Conservation (phyloP, 2,329 filamentous ascomycete species). For the Penicillium sp. region DNA sequence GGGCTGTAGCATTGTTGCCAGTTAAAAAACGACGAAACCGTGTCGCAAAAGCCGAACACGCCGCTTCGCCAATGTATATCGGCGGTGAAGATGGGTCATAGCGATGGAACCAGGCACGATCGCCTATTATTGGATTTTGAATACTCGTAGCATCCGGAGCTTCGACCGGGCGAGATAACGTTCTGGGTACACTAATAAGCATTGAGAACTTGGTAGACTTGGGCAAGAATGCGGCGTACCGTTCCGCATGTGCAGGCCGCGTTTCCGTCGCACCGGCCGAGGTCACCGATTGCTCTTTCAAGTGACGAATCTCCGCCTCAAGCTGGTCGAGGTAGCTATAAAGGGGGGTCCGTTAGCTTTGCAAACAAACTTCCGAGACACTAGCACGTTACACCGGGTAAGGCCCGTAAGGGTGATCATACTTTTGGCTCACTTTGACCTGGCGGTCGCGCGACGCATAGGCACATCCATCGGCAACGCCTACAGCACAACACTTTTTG, state of each 20-base stretch:
- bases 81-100: conserved; percentile 38
- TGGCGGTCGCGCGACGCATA: conserved; percentile 46
- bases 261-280: conserved; percentile 28
- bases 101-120: conserved; percentile 38
- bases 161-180: conserved; percentile 20
- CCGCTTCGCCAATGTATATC: conserved; percentile 41
- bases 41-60: conserved; percentile 42
- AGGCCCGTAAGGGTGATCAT: conserved; percentile 1
- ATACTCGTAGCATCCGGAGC: conserved; percentile 31
- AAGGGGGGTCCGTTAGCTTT: conserved; percentile 7
- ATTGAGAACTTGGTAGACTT: background rate
- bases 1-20: conserved; percentile 30
- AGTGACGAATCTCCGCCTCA: conserved; percentile 33
- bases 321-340: conserved; percentile 32
- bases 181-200: conserved; percentile 2
- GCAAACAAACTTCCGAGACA: background rate
- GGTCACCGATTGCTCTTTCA: conserved; percentile 31
- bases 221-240: conserved; percentile 3
- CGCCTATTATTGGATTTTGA: conserved; percentile 36
- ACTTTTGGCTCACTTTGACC: conserved; percentile 42
- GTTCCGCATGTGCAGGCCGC: conserved; percentile 12
- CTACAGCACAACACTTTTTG: conserved; percentile 40
- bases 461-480: conserved; percentile 38
- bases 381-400: background rate
- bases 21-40: conserved; percentile 39